Conservation (phyloP, 805 yeast genomes). For the Soucietia sequanensis region DNA sequence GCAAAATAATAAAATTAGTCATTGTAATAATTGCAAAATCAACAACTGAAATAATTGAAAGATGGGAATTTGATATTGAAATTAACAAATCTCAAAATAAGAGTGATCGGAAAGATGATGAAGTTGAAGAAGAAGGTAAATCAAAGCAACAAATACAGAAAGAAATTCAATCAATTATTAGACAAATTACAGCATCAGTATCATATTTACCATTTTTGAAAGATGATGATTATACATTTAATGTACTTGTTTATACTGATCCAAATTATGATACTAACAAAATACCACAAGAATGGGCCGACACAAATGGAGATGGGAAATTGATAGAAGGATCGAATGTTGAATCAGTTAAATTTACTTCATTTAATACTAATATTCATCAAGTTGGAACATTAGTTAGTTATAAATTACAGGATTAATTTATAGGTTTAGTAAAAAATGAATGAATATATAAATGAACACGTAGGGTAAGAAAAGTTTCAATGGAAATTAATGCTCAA, state of each 20-base stretch:
- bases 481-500: no score
- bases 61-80: constrained; percentile 82
- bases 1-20: constrained; percentile 64
- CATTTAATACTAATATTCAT: constrained; percentile 67
- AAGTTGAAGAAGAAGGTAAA: constrained; percentile 14
- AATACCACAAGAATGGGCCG: constrained; percentile 84
- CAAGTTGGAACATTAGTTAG: constrained; percentile 72
- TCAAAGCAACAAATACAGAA: constrained; percentile 53
- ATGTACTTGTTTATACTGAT: constrained; percentile 80
- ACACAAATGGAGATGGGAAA: constrained; percentile 57
- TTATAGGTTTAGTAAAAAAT: neutral
- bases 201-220: constrained; percentile 75
- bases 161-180: constrained; percentile 80
- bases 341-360: constrained; percentile 68
- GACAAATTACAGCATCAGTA: constrained; percentile 87
- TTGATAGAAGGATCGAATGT: constrained; percentile 49
- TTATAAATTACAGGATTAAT: constrained; percentile 37
- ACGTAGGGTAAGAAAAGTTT: no score
- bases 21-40: constrained; percentile 71
- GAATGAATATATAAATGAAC: no score
- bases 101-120: constrained; percentile 11
- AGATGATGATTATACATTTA: constrained; percentile 66
- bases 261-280: constrained; percentile 46
- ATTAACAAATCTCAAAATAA: constrained; percentile 15
- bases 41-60: constrained; percentile 66